phyloP scores from a whole-genome alignment of 2,329 filamentous ascomycete genomes.

The Byssochlamys sp. region DNA sequence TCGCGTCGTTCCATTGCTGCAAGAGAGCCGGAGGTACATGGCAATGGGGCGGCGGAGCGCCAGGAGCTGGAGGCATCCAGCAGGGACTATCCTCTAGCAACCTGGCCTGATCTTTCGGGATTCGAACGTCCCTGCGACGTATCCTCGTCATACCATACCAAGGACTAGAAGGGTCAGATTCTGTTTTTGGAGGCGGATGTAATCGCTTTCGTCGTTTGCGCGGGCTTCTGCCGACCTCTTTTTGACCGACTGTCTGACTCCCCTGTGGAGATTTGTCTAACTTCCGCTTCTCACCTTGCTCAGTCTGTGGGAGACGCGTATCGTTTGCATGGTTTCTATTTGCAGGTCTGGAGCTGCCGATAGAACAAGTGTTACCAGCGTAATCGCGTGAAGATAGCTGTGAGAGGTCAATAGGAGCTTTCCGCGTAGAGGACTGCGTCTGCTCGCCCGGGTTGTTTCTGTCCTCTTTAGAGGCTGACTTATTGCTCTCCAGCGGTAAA shows the following conservation, averaged over 20 bases:
- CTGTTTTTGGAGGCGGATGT: conserved; percentile 4
- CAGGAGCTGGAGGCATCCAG: conserved; percentile 28
- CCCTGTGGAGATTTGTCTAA: background rate
- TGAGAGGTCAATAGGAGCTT: background rate
- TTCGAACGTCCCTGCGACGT: conserved; percentile 33
- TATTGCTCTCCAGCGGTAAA: background rate
- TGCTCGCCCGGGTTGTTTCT: background rate
- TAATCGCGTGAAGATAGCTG: background rate
- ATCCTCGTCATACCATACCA: conserved; percentile 31
- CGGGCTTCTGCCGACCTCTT: background rate
- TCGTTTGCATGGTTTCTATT: background rate
- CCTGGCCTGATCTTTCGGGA: conserved; percentile 41
- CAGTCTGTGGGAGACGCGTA: background rate
- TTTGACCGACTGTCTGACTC: background rate
- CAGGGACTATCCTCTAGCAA: conserved; percentile 40
- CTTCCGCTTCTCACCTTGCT: background rate
- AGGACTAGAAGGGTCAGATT: conserved; percentile 9
- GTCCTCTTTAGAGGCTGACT: background rate
- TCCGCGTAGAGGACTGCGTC: background rate
- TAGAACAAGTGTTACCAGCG: background rate
- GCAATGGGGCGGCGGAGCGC: conserved; percentile 16
- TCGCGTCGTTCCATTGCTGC: conserved; percentile 27
- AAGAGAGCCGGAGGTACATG: conserved; percentile 28
- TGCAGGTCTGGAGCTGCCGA: background rate
- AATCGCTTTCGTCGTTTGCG: conserved; percentile 1